Conservation (phyloP, 2,329 filamentous ascomycete species). For the Paraphoma chrysanthemicola region DNA sequence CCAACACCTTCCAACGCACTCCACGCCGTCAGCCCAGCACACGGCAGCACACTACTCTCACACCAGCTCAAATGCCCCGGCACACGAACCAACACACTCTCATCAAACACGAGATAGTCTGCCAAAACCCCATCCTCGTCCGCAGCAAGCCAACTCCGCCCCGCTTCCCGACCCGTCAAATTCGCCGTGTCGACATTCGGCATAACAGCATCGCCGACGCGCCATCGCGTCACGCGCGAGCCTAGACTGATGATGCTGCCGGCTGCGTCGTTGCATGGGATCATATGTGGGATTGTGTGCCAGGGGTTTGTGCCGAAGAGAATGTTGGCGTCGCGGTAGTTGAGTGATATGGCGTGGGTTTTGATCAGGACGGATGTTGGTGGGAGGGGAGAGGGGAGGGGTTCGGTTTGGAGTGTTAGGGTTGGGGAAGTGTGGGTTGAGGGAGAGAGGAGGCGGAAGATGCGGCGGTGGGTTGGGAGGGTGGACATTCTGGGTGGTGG, state of each 20-base stretch:
- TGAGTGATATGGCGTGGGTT: constrained; percentile 22
- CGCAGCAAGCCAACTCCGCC: not conserved
- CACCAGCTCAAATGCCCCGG: constrained; percentile 12
- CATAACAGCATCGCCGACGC: not conserved
- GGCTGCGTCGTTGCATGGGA: constrained; percentile 23
- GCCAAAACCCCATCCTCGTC: not conserved
- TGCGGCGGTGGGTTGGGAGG: constrained; percentile 2
- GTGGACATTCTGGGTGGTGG: not conserved
- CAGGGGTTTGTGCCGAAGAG: constrained; percentile 11
- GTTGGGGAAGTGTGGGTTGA: constrained; percentile 6
- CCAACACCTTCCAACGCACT: constrained; percentile 11
- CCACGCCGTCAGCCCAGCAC: constrained; percentile 29
- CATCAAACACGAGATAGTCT: not conserved
- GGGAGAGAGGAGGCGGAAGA: constrained; percentile 2
- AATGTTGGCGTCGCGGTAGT: constrained; percentile 22
- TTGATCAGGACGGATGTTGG: constrained; percentile 16
- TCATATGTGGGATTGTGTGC: constrained; percentile 11
- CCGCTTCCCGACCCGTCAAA: not conserved
- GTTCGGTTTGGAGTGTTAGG: constrained; percentile 6
- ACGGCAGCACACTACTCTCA: constrained; percentile 19
- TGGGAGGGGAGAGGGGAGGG: constrained; percentile 1
- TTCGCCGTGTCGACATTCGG: not conserved
- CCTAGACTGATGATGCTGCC: constrained; percentile 19
- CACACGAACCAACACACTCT: not conserved
- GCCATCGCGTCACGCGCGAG: not conserved